phyloP scores from a whole-genome alignment of 768 basidiomycete species.

The Mycena polygramma region DNA sequence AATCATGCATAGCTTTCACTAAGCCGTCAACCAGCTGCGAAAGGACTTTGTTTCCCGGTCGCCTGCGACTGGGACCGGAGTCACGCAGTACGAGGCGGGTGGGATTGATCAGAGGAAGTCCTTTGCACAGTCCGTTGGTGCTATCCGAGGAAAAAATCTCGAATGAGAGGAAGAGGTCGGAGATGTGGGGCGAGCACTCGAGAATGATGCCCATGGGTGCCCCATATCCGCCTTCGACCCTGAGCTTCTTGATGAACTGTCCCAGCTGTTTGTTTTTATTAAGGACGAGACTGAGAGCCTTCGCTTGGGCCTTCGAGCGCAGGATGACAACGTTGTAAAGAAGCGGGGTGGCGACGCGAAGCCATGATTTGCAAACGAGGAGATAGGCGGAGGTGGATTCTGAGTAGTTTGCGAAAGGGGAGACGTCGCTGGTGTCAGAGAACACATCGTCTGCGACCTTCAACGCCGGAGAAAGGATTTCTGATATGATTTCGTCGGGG shows the following conservation, averaged over 20 bases:
- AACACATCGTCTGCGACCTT: slow-evolving; percentile 39
- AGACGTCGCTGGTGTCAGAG: slow-evolving; percentile 22
- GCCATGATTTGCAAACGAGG: slow-evolving; percentile 44
- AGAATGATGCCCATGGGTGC: slow-evolving; percentile 9
- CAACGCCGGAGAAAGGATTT: slow-evolving; percentile 37
- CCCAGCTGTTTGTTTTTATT: slow-evolving; percentile 33
- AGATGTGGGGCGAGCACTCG: slow-evolving; percentile 1
- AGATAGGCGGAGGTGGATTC: slow-evolving; percentile 39
- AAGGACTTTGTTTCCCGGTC: slow-evolving; percentile 7
- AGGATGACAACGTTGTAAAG: slow-evolving; percentile 45
- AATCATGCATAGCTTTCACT: background rate
- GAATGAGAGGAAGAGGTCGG: slow-evolving; percentile 25
- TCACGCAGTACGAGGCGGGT: slow-evolving; percentile 17
- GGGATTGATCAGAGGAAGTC: slow-evolving; percentile 25
- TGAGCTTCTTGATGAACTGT: slow-evolving; percentile 40
- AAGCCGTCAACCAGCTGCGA: slow-evolving; percentile 4
- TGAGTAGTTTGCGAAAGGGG: slow-evolving; percentile 37
- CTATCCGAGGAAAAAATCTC: slow-evolving; percentile 15
- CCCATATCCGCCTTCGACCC: slow-evolving; percentile 42
- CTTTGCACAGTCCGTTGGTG: slow-evolving; percentile 21
- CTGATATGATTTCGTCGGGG: slow-evolving; percentile 43
- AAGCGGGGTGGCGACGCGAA: slow-evolving; percentile 44
- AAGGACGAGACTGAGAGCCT: slow-evolving; percentile 40
- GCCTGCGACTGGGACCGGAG: background rate
- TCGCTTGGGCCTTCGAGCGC: slow-evolving; percentile 43